Base-by-base conservation (phyloP, 345 rosid species). In the Lepidium sativum region DNA sequence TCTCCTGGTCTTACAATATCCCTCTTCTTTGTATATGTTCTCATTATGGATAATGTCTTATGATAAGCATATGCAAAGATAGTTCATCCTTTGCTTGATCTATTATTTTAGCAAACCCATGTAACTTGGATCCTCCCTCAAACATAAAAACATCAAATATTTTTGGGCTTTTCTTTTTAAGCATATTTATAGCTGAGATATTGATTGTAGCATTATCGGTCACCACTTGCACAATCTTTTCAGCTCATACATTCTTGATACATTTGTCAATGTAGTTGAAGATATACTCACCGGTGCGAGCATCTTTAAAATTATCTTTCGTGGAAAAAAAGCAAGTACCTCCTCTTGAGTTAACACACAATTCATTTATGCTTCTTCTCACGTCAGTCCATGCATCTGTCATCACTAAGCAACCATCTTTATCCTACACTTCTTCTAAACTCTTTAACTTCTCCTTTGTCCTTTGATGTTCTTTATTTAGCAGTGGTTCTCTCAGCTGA, bases 301-400 rank as follows among this genome's bases (percentile, higher is more conserved):
- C 14, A 41, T 14, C 9, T 1, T 41, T 41, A 1, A 4, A 41
- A 6, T 18, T 41, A 14, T 41, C 44, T 40, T 40, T 14, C n/a
- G 44, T n/a, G 0, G 44, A 40, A 40, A 40, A 17, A 40, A 40
- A 40, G 1, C 44, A n/a, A n/a, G 44, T 40, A 40, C 44, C 17
- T 40, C 44, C 17, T 40, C 17, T 40, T 6, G 9, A 40, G 4
- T 40, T 40, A 17, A 14, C 44, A 40, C 44, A 40, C 3, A 40
- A 35, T 62, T 62, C 56, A 34, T 47, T 47, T 34, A 62, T 62
- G 55, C 16, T 63, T 35, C 17, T 7, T 64, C 51, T 39, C 20
- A 1, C 51, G 31, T 51, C 40, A 40, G n/a, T 39, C 51, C 31
- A 64, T 16, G n/a, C 59, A 52, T 64, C 40, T 1, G 18, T 64